phyloP scores from a whole-genome alignment of 108 stramenopile genomes.

The Fistulifera pelliculosa region DNA sequence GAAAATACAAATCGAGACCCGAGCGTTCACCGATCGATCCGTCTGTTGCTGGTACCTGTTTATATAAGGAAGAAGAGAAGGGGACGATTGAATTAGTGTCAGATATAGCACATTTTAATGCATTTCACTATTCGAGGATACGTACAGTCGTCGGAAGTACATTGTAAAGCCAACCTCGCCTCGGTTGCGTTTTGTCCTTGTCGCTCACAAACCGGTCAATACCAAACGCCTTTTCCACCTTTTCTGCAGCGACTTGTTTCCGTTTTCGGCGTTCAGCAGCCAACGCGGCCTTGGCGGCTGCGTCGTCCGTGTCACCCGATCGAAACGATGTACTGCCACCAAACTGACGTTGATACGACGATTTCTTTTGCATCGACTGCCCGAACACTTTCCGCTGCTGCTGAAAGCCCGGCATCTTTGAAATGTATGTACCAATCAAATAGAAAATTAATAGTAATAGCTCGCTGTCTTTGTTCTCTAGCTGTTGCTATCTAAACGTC shows the following conservation, averaged over 20 bases:
- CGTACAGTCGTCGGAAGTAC: conserved; percentile 83
- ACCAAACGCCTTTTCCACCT: conserved; percentile 51
- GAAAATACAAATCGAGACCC: conserved; percentile 90
- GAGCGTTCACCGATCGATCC: conserved; percentile 40
- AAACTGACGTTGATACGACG: conserved; percentile 62
- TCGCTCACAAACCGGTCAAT: conserved; percentile 37
- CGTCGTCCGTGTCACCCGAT: conserved; percentile 10
- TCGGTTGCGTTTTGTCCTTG: conserved; percentile 12
- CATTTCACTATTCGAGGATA: conserved; percentile 3
- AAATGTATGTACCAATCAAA: too few relatives aligned
- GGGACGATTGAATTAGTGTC: conserved; percentile 10
- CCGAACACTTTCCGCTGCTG: conserved; percentile 3
- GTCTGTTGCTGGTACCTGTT: conserved; percentile 11
- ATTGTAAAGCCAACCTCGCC: conserved; percentile 85
- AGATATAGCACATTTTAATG: not conserved
- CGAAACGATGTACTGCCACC: conserved; percentile 13
- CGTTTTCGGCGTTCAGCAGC: conserved; percentile 27
- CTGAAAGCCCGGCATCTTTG: too few relatives aligned
- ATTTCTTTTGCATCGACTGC: conserved; percentile 5
- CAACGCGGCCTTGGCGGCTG: conserved; percentile 13
- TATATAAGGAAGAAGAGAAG: not conserved
- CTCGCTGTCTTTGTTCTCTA: too few relatives aligned
- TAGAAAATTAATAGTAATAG: too few relatives aligned
- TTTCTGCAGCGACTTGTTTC: conserved; percentile 37
- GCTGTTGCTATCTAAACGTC: too few relatives aligned